Percentiles rank a stretch among this genome's conserved stretches.
These are phyloP conservation scores for Wallacemonas sp. DNA, from an alignment of 208 protist species.

Conservation along the genomic window DNA sequence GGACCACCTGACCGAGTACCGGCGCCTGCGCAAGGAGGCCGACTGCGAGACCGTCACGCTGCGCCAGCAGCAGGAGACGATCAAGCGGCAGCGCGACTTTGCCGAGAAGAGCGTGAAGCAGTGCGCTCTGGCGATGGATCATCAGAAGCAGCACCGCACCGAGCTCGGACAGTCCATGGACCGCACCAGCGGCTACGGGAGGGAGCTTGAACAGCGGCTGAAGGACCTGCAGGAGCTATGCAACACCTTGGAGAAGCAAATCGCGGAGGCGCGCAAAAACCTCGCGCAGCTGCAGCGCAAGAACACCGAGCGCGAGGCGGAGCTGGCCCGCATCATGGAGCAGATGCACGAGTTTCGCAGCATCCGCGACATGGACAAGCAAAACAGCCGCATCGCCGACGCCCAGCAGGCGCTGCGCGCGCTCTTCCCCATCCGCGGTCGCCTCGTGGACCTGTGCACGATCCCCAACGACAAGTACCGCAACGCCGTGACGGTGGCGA, in stretches of 20 bases:
- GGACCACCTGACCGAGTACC: constrained; percentile 75
- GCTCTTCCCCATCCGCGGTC: constrained; percentile 90
- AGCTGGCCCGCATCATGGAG: constrained; percentile 88
- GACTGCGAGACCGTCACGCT: constrained; percentile 82
- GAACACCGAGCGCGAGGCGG: constrained; percentile 63
- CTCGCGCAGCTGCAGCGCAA: constrained; percentile 55
- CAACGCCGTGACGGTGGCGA: constrained; percentile 93
- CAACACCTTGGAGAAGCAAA: constrained; percentile 38
- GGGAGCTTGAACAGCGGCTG: constrained; percentile 58
- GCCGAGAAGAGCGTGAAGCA: constrained; percentile 62
- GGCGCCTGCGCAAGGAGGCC: constrained; percentile 74
- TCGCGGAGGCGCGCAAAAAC: constrained; percentile 34
- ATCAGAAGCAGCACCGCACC: constrained; percentile 45
- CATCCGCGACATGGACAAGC: constrained; percentile 85
- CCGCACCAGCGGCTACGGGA: constrained; percentile 25
- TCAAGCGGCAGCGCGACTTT: constrained; percentile 68
- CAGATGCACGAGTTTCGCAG: constrained; percentile 86
- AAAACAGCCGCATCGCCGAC: constrained; percentile 69
- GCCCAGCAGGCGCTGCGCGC: constrained; percentile 90
- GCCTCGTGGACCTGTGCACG: constrained; percentile 93
- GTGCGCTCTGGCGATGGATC: constrained; percentile 52
- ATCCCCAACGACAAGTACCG: constrained; percentile 91
- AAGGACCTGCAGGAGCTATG: constrained; percentile 48
- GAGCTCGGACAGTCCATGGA: constrained; percentile 50
- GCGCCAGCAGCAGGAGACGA: constrained; percentile 70